Conservation (phyloP, 1,284 basidiomycete species). For the Ganoderma lingzhi region DNA sequence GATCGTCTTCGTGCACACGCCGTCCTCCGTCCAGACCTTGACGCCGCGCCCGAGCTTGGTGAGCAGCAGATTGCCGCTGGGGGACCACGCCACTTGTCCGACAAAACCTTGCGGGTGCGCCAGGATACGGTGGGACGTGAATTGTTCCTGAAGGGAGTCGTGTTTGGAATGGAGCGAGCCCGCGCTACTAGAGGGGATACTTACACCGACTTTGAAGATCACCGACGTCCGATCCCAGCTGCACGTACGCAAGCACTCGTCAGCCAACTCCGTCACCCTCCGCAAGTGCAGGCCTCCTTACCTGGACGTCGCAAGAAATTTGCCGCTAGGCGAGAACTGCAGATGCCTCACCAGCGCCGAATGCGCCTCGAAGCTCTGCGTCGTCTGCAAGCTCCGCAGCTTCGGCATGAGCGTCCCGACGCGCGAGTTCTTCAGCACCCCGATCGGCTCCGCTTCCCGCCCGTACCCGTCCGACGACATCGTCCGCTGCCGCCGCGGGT, state of each 20-base stretch:
- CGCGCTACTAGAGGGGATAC: slow-evolving; percentile 29
- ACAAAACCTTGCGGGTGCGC: slow-evolving; percentile 80
- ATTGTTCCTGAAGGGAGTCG: slow-evolving; percentile 53
- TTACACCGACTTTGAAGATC: slow-evolving; percentile 74
- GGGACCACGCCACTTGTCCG: slow-evolving; percentile 84
- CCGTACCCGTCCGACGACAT: slow-evolving; percentile 48
- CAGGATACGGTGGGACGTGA: slow-evolving; percentile 68
- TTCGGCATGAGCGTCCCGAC: slow-evolving; percentile 65
- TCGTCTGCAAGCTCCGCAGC: slow-evolving; percentile 60
- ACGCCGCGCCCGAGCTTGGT: slow-evolving; percentile 76
- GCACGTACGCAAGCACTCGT: slow-evolving; percentile 5
- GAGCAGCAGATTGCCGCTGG: slow-evolving; percentile 65
- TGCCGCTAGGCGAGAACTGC: slow-evolving; percentile 78
- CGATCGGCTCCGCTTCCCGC: slow-evolving; percentile 38
- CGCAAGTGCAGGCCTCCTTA: slow-evolving; percentile 36
- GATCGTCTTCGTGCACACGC: slow-evolving; percentile 76
- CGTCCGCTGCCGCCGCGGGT: slow-evolving; percentile 50
- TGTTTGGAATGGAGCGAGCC: background rate
- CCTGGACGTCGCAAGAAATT: slow-evolving; percentile 77
- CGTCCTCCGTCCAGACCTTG: slow-evolving; percentile 83
- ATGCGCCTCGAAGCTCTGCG: slow-evolving; percentile 71
- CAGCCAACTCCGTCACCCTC: background rate
- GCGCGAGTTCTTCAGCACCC: slow-evolving; percentile 58
- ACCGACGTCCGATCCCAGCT: slow-evolving; percentile 84
- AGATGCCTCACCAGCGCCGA: slow-evolving; percentile 71